Percentiles rank a stretch among this genome's conserved stretches.
phyloP scores from a whole-genome alignment of 2,329 filamentous ascomycete genomes.

The Lithohypha guttulata region DNA sequence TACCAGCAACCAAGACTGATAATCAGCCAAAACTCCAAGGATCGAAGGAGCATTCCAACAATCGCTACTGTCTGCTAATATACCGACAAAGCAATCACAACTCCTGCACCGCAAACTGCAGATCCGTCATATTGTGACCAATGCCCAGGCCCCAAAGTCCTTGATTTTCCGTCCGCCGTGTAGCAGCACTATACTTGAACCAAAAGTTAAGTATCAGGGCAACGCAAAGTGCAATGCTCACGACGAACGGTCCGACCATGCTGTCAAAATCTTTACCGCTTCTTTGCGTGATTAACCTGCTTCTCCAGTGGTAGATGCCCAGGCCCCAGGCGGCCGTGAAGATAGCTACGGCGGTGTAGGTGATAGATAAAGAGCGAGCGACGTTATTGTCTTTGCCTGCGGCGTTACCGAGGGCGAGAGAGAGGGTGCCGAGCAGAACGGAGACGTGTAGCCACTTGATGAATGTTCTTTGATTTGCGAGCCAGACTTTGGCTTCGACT shows the following conservation, averaged over 20 bases:
- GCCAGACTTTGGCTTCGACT: slow-evolving; percentile 96
- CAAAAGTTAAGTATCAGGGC: slow-evolving; percentile 79
- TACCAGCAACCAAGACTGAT: too few relatives aligned
- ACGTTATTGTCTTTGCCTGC: slow-evolving; percentile 64
- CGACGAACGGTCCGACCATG: slow-evolving; percentile 68
- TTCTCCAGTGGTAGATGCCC: slow-evolving; percentile 63
- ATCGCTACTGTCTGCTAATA: too few relatives aligned
- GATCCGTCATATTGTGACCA: slow-evolving; percentile 2
- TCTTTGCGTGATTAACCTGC: slow-evolving; percentile 68
- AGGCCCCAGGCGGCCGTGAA: slow-evolving; percentile 86
- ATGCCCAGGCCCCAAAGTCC: slow-evolving; percentile 6
- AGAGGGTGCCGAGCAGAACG: slow-evolving; percentile 73
- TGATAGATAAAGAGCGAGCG: slow-evolving; percentile 66
- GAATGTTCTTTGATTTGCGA: slow-evolving; percentile 95
- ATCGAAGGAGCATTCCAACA: too few relatives aligned
- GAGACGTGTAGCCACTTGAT: slow-evolving; percentile 98
- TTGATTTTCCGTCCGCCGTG: neutral
- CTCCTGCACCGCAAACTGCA: slow-evolving; percentile 3
- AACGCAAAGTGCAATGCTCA: slow-evolving; percentile 66
- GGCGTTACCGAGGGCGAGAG: slow-evolving; percentile 78
- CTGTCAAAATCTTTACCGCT: slow-evolving; percentile 93
- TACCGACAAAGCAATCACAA: too few relatives aligned
- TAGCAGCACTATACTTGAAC: slow-evolving; percentile 48
- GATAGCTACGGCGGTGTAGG: slow-evolving; percentile 69
- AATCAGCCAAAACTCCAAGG: too few relatives aligned